phyloP scores from a whole-genome alignment of 306 rosid species.

The Rosa multiflora region DNA sequence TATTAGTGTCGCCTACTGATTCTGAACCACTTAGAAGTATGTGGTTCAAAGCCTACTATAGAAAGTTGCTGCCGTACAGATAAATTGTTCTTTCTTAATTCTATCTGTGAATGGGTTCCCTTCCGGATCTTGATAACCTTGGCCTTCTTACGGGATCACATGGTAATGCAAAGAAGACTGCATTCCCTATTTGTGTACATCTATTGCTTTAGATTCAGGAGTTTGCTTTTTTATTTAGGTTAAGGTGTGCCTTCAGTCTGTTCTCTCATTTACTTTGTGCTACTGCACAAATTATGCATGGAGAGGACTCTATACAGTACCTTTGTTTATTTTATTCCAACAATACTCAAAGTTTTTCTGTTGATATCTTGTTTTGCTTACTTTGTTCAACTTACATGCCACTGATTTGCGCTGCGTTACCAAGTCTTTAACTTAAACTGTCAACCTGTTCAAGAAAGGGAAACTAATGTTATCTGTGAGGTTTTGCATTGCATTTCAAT shows the following conservation, averaged over 20 bases:
- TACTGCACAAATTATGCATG: background rate
- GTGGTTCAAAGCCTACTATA: background rate
- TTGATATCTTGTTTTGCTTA: background rate
- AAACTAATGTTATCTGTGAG: background rate
- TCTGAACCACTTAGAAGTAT: background rate
- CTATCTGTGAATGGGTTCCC: background rate
- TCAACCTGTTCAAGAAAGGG: slow-evolving; percentile 1
- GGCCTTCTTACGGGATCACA: background rate
- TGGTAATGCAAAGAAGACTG: slow-evolving; percentile 4
- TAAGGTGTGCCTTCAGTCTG: background rate
- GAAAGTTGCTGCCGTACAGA: background rate
- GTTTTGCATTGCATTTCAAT: background rate
- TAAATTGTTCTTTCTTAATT: background rate
- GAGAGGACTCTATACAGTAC: background rate
- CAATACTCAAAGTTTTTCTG: background rate
- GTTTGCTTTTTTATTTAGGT: background rate
- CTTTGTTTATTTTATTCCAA: background rate
- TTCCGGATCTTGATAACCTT: background rate
- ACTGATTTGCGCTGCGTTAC: background rate
- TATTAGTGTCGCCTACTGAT: background rate
- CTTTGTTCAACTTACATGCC: slow-evolving; percentile 6
- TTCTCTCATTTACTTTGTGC: background rate
- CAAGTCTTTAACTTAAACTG: background rate
- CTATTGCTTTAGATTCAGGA: slow-evolving; percentile 6
- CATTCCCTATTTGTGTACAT: background rate